Evolutionary conservation across 2,329 filamentous ascomycete species (phyloP).

Genomic region (Reticulascus tulasneorum): DNA sequence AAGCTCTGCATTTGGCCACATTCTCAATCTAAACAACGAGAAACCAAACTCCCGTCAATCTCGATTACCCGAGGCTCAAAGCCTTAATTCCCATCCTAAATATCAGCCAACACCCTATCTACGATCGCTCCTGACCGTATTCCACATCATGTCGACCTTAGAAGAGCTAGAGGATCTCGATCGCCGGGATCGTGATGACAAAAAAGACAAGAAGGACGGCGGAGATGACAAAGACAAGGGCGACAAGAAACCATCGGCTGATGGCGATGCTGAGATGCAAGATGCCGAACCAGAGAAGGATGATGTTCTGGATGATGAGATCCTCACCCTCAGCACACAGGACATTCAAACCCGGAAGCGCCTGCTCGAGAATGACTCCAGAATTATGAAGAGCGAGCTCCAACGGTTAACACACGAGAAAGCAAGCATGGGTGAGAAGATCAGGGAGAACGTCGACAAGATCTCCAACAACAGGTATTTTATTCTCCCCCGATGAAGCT

Average conservation of each 20-base stretch:
- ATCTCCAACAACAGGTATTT: conserved; percentile 95
- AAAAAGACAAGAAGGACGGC: conserved; percentile 37
- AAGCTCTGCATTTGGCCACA: conserved; percentile 15
- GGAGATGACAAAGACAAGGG: conserved; percentile 28
- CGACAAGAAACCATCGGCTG: conserved; percentile 35
- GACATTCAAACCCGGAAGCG: conserved; percentile 90
- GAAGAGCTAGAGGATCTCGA: conserved; percentile 90
- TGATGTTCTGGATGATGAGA: conserved; percentile 86
- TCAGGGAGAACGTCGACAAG: conserved; percentile 98
- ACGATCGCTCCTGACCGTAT: no score
- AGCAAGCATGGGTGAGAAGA: conserved; percentile 94
- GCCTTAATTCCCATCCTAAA: not conserved
- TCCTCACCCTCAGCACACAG: conserved; percentile 86
- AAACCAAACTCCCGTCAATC: conserved; percentile 1
- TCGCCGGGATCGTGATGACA: conserved; percentile 73
- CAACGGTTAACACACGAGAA: conserved; percentile 95
- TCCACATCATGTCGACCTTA: conserved; percentile 78
- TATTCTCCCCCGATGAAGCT: not conserved
- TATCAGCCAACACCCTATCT: conserved; percentile 6
- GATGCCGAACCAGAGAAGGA: conserved; percentile 73
- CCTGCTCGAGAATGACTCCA: conserved; percentile 92
- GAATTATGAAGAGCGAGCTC: conserved; percentile 98
- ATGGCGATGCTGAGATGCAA: conserved; percentile 86
- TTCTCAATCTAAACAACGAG: conserved; percentile 6
- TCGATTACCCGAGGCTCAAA: no score